These are phyloP conservation scores for Eutrema yunnanense DNA, from an alignment of 345 rosid genomes.

Conservation along the genomic window DNA sequence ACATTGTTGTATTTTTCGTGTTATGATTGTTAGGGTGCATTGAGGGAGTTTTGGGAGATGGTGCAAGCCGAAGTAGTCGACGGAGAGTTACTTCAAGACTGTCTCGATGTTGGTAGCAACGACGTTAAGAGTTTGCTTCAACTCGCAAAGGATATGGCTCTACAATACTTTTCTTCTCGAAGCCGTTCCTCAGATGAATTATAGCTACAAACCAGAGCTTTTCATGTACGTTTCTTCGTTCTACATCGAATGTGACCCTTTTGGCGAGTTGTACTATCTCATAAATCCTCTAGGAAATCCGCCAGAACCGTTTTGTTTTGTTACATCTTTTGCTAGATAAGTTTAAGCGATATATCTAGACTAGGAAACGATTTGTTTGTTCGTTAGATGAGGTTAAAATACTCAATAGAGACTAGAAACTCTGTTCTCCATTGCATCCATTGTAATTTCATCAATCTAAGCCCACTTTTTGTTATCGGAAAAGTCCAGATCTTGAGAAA, in stretches of 20 bases:
- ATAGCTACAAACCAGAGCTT: constrained; percentile 14
- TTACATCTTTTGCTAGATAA: constrained; percentile 1
- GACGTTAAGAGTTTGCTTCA: constrained; percentile 64
- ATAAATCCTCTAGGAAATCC: constrained; percentile 2
- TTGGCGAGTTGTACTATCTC: not conserved
- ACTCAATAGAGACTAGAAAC: not conserved
- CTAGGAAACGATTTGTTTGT: constrained; percentile 2
- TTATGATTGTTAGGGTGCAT: constrained; percentile 45
- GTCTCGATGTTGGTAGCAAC: constrained; percentile 55
- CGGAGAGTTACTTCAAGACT: constrained; percentile 66
- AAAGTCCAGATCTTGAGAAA: not conserved
- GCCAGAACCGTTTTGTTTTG: not conserved
- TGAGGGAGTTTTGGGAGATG: constrained; percentile 57
- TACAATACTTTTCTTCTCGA: constrained; percentile 31
- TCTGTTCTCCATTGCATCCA: not conserved
- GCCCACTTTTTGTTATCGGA: not conserved
- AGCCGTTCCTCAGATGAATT: constrained; percentile 30
- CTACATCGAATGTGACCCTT: not conserved
- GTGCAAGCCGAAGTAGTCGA: constrained; percentile 54
- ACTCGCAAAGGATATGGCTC: constrained; percentile 46
- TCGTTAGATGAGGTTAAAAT: not conserved
- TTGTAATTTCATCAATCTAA: constrained; percentile 9
- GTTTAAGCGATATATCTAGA: not conserved
- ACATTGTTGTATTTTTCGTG: not conserved
- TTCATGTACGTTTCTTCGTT: constrained; percentile 9